A percentile compares a stretch with the other conserved stretches of the same genome.
These are phyloP conservation scores for Arabidopsis thaliana DNA, from an alignment of 345 rosid species.

Conservation along the genomic window TAIR10.1 NC_003076.8:22474501-22475000, in stretches of 20 bases:
- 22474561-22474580: background rate
- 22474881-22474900: slow-evolving; percentile 48
- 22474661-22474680: slow-evolving; percentile 63
- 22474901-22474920: slow-evolving; percentile 58
- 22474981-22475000: background rate
- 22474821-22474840: slow-evolving; percentile 49
- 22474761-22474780: slow-evolving; percentile 76
- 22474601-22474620: slow-evolving; percentile 55
- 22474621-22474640: slow-evolving; percentile 75
- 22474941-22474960: background rate
- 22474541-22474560: background rate
- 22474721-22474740: slow-evolving; percentile 89
- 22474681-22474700: slow-evolving; percentile 51
- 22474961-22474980: slow-evolving; percentile 15
- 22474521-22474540: background rate
- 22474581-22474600: background rate
- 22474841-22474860: slow-evolving; percentile 58
- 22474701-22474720: slow-evolving; percentile 50
- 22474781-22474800: slow-evolving; percentile 58
- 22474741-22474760: slow-evolving; percentile 77
- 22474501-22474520: background rate
- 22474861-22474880: slow-evolving; percentile 85
- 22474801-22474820: background rate
- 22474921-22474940: background rate
- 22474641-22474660: slow-evolving; percentile 94